Base-by-base conservation (phyloP, 345 rosid species). In the Moricandia moricandioides region DNA sequence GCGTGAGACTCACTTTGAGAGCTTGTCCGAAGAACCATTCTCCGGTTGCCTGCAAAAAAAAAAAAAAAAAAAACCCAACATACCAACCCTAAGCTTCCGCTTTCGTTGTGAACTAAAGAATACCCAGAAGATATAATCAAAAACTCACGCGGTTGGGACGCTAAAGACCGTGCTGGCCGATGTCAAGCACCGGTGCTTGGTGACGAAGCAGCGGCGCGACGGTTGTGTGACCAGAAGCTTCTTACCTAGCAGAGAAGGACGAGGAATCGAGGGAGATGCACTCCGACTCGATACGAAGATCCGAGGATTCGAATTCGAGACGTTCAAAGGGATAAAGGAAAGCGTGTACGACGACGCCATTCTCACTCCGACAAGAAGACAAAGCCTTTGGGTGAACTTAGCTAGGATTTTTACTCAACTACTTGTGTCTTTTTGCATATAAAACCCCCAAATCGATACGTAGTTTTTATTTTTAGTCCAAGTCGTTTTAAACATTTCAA, bases 91-190 rank as follows among this genome's bases (percentile, higher is more conserved):
- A 69, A 79, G 67, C 65, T 73, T 68, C 31, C 18, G 59, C 45
- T n/a, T n/a, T n/a, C n/a, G n/a, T n/a, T n/a, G n/a, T n/a, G n/a
- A n/a, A n/a, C n/a, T n/a, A n/a, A n/a, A n/a, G n/a, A n/a, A n/a
- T n/a, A n/a, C n/a, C n/a, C n/a, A n/a, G n/a, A n/a, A n/a, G n/a
- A n/a, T n/a, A n/a, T n/a, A n/a, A n/a, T n/a, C n/a, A n/a, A 49
- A 63, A 72, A 52, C 85, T 78, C 45, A 88, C 95, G 82, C 35
- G 11, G 89, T 88, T 2, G 97, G 96, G 63, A 91, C 91, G 69
- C 84, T 88, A n/a, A 85, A 78, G 65, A 86, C 75, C 8, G 86
- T 85, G 56, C 83, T 86, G 9, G 83, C 83, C 1, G 78, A 65
- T 27, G 83, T 58, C 7, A 86, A 75, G 70, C 79, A 81, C 58